A percentile compares a stretch with the other conserved stretches of the same genome.
Conservation (phyloP, 176 grass and related monocot genomes). For the bread wheat (Triticum aestivum) region DNA sequence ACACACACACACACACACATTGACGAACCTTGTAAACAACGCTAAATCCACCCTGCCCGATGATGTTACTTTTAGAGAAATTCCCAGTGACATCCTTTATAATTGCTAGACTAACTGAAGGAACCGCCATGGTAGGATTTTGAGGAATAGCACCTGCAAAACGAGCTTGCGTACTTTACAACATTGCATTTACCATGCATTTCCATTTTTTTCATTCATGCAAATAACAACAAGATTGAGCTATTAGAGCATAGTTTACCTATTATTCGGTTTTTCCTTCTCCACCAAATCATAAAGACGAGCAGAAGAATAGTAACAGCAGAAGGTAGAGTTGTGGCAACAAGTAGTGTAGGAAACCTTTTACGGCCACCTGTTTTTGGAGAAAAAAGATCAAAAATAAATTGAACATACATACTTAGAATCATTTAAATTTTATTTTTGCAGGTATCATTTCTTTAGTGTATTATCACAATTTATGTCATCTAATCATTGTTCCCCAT, state of each 20-base stretch:
- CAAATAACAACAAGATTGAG: not conserved
- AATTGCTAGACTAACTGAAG: constrained; percentile 5
- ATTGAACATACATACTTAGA: not conserved
- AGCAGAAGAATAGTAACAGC: not conserved
- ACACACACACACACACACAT: not conserved
- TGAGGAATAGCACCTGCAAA: constrained; percentile 4
- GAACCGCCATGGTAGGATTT: not conserved
- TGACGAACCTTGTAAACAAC: constrained; percentile 24
- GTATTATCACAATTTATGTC: not conserved
- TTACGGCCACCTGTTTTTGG: not conserved
- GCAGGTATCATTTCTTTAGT: not conserved
- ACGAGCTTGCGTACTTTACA: not conserved
- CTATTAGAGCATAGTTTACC: not conserved
- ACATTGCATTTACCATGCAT: not conserved
- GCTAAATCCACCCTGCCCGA: constrained; percentile 34
- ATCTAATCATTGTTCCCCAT: not conserved
- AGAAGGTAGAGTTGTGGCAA: not conserved
- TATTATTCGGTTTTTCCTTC: not conserved
- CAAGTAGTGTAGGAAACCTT: not conserved
- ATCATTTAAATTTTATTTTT: not conserved
- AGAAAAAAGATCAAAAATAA: not conserved
- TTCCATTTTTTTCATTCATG: not conserved
- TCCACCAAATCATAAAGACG: constrained; percentile 10
- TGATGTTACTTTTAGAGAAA: constrained; percentile 27
- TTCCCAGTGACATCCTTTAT: constrained; percentile 1